Conservation (phyloP, 352 stramenopile genomes). For the Pythium oligandrum region DNA sequence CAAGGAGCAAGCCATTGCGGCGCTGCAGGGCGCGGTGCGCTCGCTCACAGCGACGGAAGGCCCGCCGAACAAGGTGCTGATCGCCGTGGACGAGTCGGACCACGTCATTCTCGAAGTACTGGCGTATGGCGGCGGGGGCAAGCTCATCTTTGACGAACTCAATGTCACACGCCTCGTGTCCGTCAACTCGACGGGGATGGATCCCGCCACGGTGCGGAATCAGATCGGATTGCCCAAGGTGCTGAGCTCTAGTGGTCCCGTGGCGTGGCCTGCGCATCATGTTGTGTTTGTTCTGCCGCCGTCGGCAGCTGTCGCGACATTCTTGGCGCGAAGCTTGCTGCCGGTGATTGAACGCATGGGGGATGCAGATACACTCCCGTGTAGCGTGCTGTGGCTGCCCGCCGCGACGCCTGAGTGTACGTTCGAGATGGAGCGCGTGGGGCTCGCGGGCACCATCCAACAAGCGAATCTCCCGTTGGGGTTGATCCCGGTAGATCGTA, state of each 20-base stretch:
- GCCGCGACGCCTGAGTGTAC: slow-evolving; percentile 45
- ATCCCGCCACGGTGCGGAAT: slow-evolving; percentile 24
- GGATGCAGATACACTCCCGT: slow-evolving; percentile 13
- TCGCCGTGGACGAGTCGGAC: slow-evolving; percentile 51
- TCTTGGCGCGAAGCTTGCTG: slow-evolving; percentile 26
- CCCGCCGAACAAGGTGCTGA: slow-evolving; percentile 14
- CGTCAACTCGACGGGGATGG: slow-evolving; percentile 27
- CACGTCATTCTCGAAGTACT: slow-evolving; percentile 64
- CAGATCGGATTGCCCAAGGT: slow-evolving; percentile 29
- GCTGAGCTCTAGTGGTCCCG: not conserved
- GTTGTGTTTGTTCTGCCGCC: slow-evolving; percentile 58
- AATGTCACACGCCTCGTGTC: slow-evolving; percentile 44
- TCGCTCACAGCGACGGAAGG: not conserved
- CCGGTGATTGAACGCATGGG: slow-evolving; percentile 18
- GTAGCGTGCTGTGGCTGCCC: slow-evolving; percentile 58
- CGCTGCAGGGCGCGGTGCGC: slow-evolving; percentile 39
- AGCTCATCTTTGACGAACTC: slow-evolving; percentile 57
- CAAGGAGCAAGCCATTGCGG: slow-evolving; percentile 40
- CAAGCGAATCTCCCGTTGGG: slow-evolving; percentile 54
- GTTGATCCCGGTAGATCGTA: slow-evolving; percentile 51
- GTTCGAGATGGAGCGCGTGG: slow-evolving; percentile 75
- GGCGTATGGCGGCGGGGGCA: slow-evolving; percentile 54
- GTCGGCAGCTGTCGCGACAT: slow-evolving; percentile 37
- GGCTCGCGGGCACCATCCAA: slow-evolving; percentile 41
- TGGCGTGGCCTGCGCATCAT: slow-evolving; percentile 11